Base-by-base conservation (phyloP, 805 yeast genomes). In the Isabelozyma gotoi region DNA sequence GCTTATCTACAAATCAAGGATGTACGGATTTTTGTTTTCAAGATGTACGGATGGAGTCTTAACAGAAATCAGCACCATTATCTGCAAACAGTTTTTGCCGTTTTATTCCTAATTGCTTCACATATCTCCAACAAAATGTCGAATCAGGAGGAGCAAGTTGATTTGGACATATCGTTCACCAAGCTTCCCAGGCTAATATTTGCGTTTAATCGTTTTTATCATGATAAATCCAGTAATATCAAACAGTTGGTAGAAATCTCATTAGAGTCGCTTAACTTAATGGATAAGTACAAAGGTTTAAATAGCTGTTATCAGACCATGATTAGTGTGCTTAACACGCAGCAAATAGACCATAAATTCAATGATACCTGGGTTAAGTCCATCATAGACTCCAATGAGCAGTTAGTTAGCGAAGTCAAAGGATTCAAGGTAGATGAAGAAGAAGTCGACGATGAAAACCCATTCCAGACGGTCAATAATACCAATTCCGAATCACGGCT, bases 271-370 rank as follows among this genome's bases (percentile, higher is more conserved):
- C 41, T 63, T 10, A 37, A 32, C 4, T 34, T 65, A 12, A 63
- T 66, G 65, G 55, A 61, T 16, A 44, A 51, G 17, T 56, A 57
- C 42, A 44, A 50, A 29, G 51, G 53, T 3, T 41, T 61, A 14
- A 59, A 59, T 43, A 63, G 65, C 3, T 6, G 17, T 12, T 45
- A 46, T 24, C 31, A 39, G n/a, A 15, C 33, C 11, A 34, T 53
- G 38, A 36, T 49, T 4, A 35, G 33, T 4, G 46, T 43, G 21
- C 38, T 46, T 14, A 27, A 36, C 11, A 11, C 18, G 2, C 19
- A 41, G n/a, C 17, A 36, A 11, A 14, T 18, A n/a, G 24, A 37
- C 5, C 49, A 49, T 29, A 43, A 44, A 19, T 58, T 40, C 42
- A 40, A 42, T 36, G 39, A 20, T 10, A 7, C 20, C 6, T 52